Base-by-base conservation (phyloP, 1,284 basidiomycete species). In the Vanrija pseudolonga region DNA sequence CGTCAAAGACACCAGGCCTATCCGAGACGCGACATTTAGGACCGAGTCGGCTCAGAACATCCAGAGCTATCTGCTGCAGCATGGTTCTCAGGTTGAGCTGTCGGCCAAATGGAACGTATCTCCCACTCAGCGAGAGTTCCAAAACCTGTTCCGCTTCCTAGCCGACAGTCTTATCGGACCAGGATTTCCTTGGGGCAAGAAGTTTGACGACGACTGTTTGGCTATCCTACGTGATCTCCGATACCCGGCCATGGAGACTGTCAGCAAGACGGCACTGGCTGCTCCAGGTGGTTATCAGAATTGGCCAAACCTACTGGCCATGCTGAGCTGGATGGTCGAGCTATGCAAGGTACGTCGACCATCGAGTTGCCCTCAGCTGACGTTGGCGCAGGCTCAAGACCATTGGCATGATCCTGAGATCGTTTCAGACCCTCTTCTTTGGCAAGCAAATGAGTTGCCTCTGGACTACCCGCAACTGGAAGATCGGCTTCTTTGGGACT, bases 291-390 rank as follows among this genome's bases (percentile, higher is more conserved):
- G 85, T 55, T 85, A 87, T 77, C 87, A 89, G 71, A 85, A 86
- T 17, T 94, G 90, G 92, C 88, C 89, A 0, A 77, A 82, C 15
- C 71, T 93, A 17, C 77, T 93, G 17, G 90, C 87, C 19, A 87
- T 89, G 68, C 69, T 95, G 45, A 87, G 90, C 71, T 95, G 91
- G 92, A 77, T 95, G 15, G 86, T 87, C 1, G 87, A 90, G 62
- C 73, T 90, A 3, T 72, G 85, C 65, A 60, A 56, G 28, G 58
- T 60, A 40, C 4, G 54, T 47, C 6, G n/a, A 40, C 17, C 15
- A 4, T 40, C 11, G 38, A 32, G 38, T 24, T 36, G 46, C 48
- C 11, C 45, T 26, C 45, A 22, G 42, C 53, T 55, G 6, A 52
- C 18, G 4, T 4, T 14, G 32, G 18, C 32, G 11, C 36, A 75